Percentiles rank a stretch among this genome's conserved stretches.
These are phyloP conservation scores for Apiospora kogelbergensis DNA, from an alignment of 2,329 filamentous ascomycete genomes.

Conservation along the genomic window DNA sequence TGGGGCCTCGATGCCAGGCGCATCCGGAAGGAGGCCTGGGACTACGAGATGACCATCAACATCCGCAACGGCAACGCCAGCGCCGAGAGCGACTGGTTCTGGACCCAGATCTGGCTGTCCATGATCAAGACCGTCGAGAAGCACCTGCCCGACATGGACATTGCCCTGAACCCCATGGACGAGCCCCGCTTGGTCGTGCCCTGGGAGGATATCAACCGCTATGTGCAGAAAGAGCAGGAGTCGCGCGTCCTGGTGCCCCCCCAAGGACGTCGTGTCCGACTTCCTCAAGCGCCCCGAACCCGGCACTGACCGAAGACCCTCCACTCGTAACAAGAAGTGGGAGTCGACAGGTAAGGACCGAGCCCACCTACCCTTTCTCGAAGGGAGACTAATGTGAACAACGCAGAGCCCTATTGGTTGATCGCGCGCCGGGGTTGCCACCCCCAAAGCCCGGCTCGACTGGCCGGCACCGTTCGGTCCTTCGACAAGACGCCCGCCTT, in stretches of 20 bases:
- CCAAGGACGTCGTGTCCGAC: slow-evolving; percentile 42
- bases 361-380: neutral
- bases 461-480: slow-evolving; percentile 40
- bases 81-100: slow-evolving; percentile 55
- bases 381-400: slow-evolving; percentile 11
- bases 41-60: slow-evolving; percentile 62
- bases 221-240: slow-evolving; percentile 52
- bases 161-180: slow-evolving; percentile 67
- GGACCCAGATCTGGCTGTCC: slow-evolving; percentile 56
- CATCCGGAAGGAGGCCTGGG: slow-evolving; percentile 52
- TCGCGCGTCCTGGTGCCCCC: slow-evolving; percentile 42
- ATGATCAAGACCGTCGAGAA: slow-evolving; percentile 54
- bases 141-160: slow-evolving; percentile 65
- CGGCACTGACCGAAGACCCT: slow-evolving; percentile 33
- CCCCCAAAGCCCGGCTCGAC: slow-evolving; percentile 61
- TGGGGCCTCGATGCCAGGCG: slow-evolving; percentile 50
- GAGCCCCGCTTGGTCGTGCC: slow-evolving; percentile 64
- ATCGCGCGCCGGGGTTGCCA: slow-evolving; percentile 60
- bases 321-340: slow-evolving; percentile 45
- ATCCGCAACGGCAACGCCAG: slow-evolving; percentile 53
- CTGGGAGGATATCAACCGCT: slow-evolving; percentile 59
- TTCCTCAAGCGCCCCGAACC: slow-evolving; percentile 44
- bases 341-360: slow-evolving; percentile 46
- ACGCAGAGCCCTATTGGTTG: slow-evolving; percentile 53
- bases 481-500: slow-evolving; percentile 47